Evolutionary conservation across 1,284 basidiomycete species (phyloP).

Genomic region (Ceratorhiza oryzae-sativae): DNA sequence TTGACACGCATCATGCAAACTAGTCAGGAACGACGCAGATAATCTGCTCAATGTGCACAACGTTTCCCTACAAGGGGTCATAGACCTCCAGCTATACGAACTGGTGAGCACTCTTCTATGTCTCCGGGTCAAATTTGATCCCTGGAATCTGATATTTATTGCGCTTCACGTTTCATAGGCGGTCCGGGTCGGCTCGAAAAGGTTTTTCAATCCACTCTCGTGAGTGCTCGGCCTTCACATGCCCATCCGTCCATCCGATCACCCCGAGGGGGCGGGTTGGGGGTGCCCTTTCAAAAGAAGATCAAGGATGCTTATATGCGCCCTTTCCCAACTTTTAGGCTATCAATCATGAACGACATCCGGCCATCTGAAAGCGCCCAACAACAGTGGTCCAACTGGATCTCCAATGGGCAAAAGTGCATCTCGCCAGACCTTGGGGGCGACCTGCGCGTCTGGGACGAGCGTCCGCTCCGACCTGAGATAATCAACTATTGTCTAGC

Average conservation of each 20-base stretch:
- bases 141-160: neutral
- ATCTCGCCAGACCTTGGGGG: slow-evolving; percentile 31
- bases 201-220: slow-evolving; percentile 34
- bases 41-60: slow-evolving; percentile 27
- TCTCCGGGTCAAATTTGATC: neutral
- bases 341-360: slow-evolving; percentile 35
- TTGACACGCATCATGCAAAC: neutral
- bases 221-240: slow-evolving; percentile 19
- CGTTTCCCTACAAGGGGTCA: slow-evolving; percentile 21
- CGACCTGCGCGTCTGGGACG: slow-evolving; percentile 23
- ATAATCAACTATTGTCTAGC: slow-evolving; percentile 24
- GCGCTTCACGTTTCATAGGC: slow-evolving; percentile 9
- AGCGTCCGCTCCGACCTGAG: slow-evolving; percentile 29
- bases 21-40: slow-evolving; percentile 19
- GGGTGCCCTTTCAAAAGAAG: neutral
- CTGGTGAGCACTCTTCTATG: neutral
- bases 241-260: slow-evolving; percentile 1
- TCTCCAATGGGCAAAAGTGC: slow-evolving; percentile 12
- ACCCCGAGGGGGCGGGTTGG: slow-evolving; percentile 3
- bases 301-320: neutral
- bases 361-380: slow-evolving; percentile 18
- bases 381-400: slow-evolving; percentile 30
- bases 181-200: slow-evolving; percentile 26
- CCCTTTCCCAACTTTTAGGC: neutral
- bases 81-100: slow-evolving; percentile 33